Evolutionary conservation across 202 grass and related monocot species (phyloP), one percentile per base, ranked within the genome.

Genomic region (Setaria italica): DNA sequence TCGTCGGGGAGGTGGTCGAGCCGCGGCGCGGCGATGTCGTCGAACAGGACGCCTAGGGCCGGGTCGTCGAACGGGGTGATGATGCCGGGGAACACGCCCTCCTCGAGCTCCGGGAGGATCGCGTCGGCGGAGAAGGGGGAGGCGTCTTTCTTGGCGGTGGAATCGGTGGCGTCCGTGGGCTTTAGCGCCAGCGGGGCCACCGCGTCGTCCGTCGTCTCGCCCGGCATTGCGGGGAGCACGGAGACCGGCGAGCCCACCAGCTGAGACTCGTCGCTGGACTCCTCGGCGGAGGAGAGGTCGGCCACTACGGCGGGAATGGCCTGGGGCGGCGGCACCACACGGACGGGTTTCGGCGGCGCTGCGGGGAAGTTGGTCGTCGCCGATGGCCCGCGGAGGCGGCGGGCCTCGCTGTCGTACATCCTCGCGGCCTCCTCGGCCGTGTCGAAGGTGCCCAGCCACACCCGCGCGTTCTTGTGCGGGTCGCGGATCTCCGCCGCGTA

Each of bases 381-480:
- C 0, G 58, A 51, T 1, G 91, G 45, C 11, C 93, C 95, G 1
- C 93, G 95, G 10, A 98, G 83, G 6, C 75, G 87, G 42, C 90
- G 91, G 1, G 93, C 84, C 3, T 85, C 90, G n/a, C 17, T 21
- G 72, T 98, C 93, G 62, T 98, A 98, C 11, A 78, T 63, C 60
- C 72, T 43, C 12, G 93, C 93, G 2, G 91, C 95, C 70, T 92
- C 92, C 78, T 95, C 91, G 10, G 95, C 90, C 12, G 92, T 93
- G 80, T 95, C 83, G 74, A 93, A 98, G 6, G 95, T 98, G 49
- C 95, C 95, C 0, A 98, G 90, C 95, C 92, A 98, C 9, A 83
- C 6, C 12, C 87, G 56, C 0, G 0, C 7, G 11, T 72, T 20
- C 3, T 47, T 17, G 65, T 53, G 4, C 5, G 85, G 85, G 35